phyloP scores from a whole-genome alignment of 768 basidiomycete species.

The Rhodotorula graminis region DNA sequence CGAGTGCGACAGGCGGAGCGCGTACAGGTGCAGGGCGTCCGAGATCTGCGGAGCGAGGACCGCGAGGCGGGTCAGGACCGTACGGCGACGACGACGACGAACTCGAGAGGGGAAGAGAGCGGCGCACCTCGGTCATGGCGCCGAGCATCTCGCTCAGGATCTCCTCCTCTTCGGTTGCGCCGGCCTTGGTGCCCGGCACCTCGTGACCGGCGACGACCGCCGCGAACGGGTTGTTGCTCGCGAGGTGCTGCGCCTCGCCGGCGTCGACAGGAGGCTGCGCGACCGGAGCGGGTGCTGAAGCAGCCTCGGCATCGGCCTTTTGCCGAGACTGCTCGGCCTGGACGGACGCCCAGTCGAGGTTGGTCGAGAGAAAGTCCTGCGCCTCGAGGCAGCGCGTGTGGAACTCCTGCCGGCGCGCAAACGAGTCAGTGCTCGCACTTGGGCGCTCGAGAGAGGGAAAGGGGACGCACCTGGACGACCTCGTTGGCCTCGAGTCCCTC shows the following conservation, averaged over 20 bases:
- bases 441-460: too few relatives aligned
- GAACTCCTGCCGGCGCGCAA: slow-evolving; percentile 28
- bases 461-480: slow-evolving; percentile 25
- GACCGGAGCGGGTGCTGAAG: not conserved
- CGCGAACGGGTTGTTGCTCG: slow-evolving; percentile 34
- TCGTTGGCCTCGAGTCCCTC: slow-evolving; percentile 24
- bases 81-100: not conserved
- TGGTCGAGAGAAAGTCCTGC: slow-evolving; percentile 13
- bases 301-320: not conserved
- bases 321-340: slow-evolving; percentile 31
- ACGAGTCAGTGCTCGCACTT: too few relatives aligned
- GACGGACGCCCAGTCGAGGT: slow-evolving; percentile 34
- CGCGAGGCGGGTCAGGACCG: not conserved
- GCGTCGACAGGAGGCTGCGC: not conserved
- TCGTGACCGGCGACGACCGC: not conserved
- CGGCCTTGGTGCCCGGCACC: not conserved
- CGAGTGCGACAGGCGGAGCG: not conserved
- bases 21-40: slow-evolving; percentile 23
- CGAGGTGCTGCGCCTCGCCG: not conserved
- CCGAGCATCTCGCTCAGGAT: slow-evolving; percentile 10
- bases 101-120: not conserved
- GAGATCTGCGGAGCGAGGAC: slow-evolving; percentile 6
- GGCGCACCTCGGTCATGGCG: slow-evolving; percentile 24
- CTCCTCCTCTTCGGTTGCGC: slow-evolving; percentile 20
- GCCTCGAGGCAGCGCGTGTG: slow-evolving; percentile 19